These are phyloP conservation scores for Polyplosphaeria fusca DNA, from an alignment of 495 filamentous ascomycete genomes.

Conservation along the genomic window DNA sequence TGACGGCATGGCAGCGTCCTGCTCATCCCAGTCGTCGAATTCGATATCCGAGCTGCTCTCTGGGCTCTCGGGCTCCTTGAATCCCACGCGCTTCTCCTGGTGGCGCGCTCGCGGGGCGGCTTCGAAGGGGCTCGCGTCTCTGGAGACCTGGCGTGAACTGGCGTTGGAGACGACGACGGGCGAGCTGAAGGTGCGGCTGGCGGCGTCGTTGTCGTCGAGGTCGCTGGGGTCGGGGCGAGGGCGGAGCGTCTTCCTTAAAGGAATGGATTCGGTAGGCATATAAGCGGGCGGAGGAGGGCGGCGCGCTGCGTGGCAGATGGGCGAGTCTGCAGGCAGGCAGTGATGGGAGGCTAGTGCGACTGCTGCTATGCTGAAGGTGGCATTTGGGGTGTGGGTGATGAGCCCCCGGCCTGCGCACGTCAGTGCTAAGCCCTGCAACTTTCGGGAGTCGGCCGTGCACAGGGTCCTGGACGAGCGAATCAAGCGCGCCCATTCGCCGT, in stretches of 20 bases:
- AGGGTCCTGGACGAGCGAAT: not conserved
- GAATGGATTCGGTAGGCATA: conserved; percentile 27
- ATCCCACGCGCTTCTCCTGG: not conserved
- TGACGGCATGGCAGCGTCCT: conserved; percentile 33
- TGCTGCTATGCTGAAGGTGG: conserved; percentile 11
- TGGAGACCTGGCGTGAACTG: conserved; percentile 27
- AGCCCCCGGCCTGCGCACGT: not conserved
- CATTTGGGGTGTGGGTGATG: not conserved
- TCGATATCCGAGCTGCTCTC: conserved; percentile 30
- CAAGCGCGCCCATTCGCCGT: not conserved
- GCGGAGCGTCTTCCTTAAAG: conserved; percentile 13
- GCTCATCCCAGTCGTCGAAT: conserved; percentile 38
- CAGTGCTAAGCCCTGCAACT: conserved; percentile 1
- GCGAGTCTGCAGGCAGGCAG: not conserved
- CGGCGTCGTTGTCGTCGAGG: not conserved
- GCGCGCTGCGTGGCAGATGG: not conserved
- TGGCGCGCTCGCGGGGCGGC: conserved; percentile 6
- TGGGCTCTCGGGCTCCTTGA: conserved; percentile 16
- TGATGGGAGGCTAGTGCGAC: conserved; percentile 5
- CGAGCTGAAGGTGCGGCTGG: conserved; percentile 2
- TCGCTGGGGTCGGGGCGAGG: not conserved
- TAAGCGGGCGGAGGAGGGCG: conserved; percentile 16
- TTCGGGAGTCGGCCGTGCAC: not conserved
- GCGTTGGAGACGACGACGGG: conserved; percentile 6
- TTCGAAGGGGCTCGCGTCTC: conserved; percentile 25